These are phyloP conservation scores for Acanthamoeba polyphaga DNA, from an alignment of 208 protist genomes.

Conservation along the genomic window DNA sequence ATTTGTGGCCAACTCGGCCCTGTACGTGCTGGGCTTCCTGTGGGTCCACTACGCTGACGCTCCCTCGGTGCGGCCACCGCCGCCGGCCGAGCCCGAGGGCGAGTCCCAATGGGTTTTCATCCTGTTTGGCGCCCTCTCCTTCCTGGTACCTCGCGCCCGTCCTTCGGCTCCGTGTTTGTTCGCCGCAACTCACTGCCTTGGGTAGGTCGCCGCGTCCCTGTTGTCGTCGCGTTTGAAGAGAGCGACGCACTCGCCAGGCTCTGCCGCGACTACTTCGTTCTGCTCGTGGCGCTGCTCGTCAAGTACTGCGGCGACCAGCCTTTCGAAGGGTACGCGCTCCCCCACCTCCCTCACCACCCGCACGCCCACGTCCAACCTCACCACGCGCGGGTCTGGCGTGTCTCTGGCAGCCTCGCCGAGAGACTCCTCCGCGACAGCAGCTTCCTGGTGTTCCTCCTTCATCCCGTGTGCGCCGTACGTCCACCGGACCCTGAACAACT, in stretches of 20 bases:
- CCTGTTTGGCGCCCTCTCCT: not conserved
- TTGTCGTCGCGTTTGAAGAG: not conserved
- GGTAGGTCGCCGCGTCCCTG: not conserved
- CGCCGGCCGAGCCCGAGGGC: not conserved
- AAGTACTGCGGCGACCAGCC: not conserved
- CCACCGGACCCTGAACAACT: not conserved
- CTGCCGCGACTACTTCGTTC: not conserved
- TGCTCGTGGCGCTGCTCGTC: not conserved
- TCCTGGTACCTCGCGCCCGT: not conserved
- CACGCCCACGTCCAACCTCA: not conserved
- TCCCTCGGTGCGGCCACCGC: not conserved
- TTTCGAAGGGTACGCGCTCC: not conserved
- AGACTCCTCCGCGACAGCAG: not conserved
- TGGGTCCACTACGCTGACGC: not conserved
- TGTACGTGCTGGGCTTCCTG: not conserved
- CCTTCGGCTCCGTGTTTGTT: not conserved
- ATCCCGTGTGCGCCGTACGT: slow-evolving; percentile 5
- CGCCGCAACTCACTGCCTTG: not conserved
- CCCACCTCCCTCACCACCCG: not conserved
- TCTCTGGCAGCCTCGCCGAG: not conserved
- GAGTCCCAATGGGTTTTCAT: not conserved
- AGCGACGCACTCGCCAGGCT: not conserved
- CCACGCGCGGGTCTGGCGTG: not conserved
- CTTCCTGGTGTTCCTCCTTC: not conserved
- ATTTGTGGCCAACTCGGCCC: not conserved